Base-by-base conservation (phyloP, 352 stramenopile species). In the Phytophthora pini region DNA sequence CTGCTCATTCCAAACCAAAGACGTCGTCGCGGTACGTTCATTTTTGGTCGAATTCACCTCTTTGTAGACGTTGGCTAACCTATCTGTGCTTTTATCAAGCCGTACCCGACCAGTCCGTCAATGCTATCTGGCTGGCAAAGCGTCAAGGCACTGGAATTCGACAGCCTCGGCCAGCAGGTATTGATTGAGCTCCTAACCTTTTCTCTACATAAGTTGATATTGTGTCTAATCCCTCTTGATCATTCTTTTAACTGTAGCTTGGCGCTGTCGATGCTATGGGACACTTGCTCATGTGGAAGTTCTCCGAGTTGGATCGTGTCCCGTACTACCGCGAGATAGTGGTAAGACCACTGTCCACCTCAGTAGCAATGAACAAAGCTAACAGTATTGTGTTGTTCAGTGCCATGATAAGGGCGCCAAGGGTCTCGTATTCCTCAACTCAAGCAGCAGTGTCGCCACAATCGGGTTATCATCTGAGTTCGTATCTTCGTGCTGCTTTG, bases 401-500 rank as follows among this genome's bases (percentile, higher is more conserved):
- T 95, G 87, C 49, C 88, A 96, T 66, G 88, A 95, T 62, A 94
- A 94, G 60, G 81, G 87, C n/a, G 87, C 85, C 0, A 89, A 90
- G 40, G 79, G 80, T 4, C 69, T 96, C 2, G 65, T 76, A 12
- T 96, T 94, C 49, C 72, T 96, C 41, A 94, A 96, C 46, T 93
- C 87, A 22, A 81, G 80, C 17, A 91, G 80, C 40, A 88, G 82
- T 34, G 46, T 96, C 13, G 88, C 86, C 13, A 95, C 88, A 3
- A 86, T 79, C 2, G 88, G 88, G 2, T 67, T 76, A 46, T 94
- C 88, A 3, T 86, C 85, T 5, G 81, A 94, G 88, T 94, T 79
- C 24, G 80, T 79, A 36, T 36, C 9, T 15, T 24, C 4, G 26
- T 22, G 6, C 11, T 10, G 24, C 27, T 24, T 31, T 31, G n/a